Base-by-base conservation (phyloP, 129 eudicot species). In the Centaurea solstitialis region DNA sequence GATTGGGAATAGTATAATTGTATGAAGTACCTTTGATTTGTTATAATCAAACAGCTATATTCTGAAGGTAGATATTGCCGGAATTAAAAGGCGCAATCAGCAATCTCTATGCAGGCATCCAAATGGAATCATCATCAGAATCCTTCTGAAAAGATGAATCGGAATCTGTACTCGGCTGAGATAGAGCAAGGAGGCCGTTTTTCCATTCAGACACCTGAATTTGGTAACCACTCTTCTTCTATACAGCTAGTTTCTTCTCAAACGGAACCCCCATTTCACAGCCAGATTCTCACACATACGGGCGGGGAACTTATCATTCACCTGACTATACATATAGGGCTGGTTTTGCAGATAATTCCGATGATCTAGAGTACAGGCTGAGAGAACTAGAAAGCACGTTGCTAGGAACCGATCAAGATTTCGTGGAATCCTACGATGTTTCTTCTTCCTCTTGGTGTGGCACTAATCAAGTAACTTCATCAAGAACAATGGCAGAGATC, bases 301-400 rank as follows among this genome's bases (percentile, higher is more conserved):
- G 53, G 3, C 82, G 84, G 8, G 87, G 70, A 70, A 70, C 43
- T 11, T 74, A 83, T 69, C 77, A 85, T 47, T 89, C 86, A 6
- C 85, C 83, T 1, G 86, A 77, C 57, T 75, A 84, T 83, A 40
- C 84, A 8, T 85, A 64, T 38, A 67, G n/a, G 65, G 35, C 81
- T 6, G 75, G 43, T 74, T 82, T 67, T 26, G 7, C 37, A 2
- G 82, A 84, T 67, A 79, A 83, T 38, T 23, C 45, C 10, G 78
- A 73, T 57, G 88, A 81, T 73, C 75, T 90, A 53, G 81, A 84
- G 30, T 78, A 84, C 87, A 76, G 77, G 62, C 75, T 90, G 66
- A 69, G 76, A 76, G 90, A 90, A 75, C 88, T 88, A 2, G 92
- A 90, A 83, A 86, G 65, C 45, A 86, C 70, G 8, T 86, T 90